Evolutionary conservation across 2,329 filamentous ascomycete genomes (phyloP).

Genomic region (Aureobasidium sp.): DNA sequence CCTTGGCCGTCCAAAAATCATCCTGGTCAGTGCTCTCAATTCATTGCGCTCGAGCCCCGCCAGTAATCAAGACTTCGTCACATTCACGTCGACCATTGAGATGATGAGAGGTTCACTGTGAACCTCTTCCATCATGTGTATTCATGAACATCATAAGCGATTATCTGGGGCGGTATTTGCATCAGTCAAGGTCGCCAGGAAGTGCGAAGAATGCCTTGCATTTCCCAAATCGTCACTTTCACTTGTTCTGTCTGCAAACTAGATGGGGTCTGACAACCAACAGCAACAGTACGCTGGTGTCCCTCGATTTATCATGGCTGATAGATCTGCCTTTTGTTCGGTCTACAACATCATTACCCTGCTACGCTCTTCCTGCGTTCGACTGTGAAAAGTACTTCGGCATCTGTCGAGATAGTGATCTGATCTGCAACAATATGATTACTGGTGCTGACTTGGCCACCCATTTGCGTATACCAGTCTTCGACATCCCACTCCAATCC

Average conservation of each 20-base stretch:
- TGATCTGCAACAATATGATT: conserved; percentile 40
- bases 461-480: conserved; percentile 61
- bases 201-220: not conserved
- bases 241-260: not conserved
- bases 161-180: too few species aligned
- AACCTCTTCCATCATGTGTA: not conserved
- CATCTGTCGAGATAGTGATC: conserved; percentile 34
- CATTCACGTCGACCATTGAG: not conserved
- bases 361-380: conserved; percentile 25
- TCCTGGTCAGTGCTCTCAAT: not conserved
- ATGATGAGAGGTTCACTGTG: not conserved
- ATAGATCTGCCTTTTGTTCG: not conserved
- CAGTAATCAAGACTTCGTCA: not conserved
- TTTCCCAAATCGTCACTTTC: not conserved
- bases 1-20: not conserved
- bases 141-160: not conserved
- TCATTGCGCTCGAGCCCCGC: not conserved
- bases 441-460: conserved; percentile 43
- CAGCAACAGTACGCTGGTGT: too few species aligned
- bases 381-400: conserved; percentile 43
- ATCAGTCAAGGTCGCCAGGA: not conserved
- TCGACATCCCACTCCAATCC: conserved; percentile 89
- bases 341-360: not conserved
- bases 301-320: too few species aligned
- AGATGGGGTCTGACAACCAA: too few species aligned